A percentile compares a stretch with the other conserved stretches of the same genome.
These are phyloP conservation scores for Porphyrellus sp. DNA, from an alignment of 1,284 basidiomycete species.

Conservation along the genomic window DNA sequence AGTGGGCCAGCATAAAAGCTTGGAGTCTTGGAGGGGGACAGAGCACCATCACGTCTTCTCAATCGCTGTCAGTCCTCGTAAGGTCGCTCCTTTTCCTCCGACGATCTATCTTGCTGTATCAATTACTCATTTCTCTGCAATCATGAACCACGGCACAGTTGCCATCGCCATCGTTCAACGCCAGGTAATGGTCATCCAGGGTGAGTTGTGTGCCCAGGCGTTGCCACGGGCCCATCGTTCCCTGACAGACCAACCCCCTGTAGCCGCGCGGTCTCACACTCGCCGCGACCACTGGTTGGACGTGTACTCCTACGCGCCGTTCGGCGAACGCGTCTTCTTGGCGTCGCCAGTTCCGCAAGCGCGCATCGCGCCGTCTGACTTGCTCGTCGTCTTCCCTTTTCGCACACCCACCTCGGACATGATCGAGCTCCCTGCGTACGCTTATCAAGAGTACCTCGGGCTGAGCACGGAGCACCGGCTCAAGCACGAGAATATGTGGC, in stretches of 20 bases:
- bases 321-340: slow-evolving; percentile 61
- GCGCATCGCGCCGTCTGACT: slow-evolving; percentile 53
- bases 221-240: not conserved
- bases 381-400: slow-evolving; percentile 55
- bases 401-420: slow-evolving; percentile 46
- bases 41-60: not conserved
- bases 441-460: slow-evolving; percentile 53
- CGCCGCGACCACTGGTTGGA: slow-evolving; percentile 55
- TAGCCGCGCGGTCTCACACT: slow-evolving; percentile 53
- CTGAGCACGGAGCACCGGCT: slow-evolving; percentile 48
- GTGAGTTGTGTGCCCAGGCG: slow-evolving; percentile 33
- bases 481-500: slow-evolving; percentile 54
- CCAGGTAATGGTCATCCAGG: slow-evolving; percentile 63
- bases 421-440: slow-evolving; percentile 56
- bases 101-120: slow-evolving; percentile 14
- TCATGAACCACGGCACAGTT: slow-evolving; percentile 56
- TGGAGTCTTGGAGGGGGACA: not conserved
- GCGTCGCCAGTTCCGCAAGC: slow-evolving; percentile 52
- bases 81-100: slow-evolving; percentile 6
- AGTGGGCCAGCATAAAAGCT: slow-evolving; percentile 19
- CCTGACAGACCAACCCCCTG: slow-evolving; percentile 2
- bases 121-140: slow-evolving; percentile 16
- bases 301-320: slow-evolving; percentile 58
- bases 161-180: slow-evolving; percentile 64
- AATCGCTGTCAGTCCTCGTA: not conserved